Conservation (phyloP, 768 basidiomycete species). For the Podaxis pistillaris region DNA sequence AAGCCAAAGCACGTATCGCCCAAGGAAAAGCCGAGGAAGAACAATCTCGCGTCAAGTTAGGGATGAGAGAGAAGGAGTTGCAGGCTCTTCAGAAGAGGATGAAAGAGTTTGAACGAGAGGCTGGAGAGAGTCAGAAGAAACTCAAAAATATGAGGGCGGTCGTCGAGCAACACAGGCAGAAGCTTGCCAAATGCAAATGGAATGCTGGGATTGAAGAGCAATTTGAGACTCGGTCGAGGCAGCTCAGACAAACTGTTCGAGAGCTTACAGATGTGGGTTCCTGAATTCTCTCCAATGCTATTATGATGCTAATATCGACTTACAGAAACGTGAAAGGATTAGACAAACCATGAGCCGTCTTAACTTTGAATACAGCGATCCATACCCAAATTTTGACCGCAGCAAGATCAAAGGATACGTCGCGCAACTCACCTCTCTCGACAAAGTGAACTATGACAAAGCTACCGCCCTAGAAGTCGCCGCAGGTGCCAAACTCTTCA, state of each 20-base stretch:
- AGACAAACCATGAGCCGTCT: slow-evolving; percentile 66
- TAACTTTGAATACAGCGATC: slow-evolving; percentile 81
- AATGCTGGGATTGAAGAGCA: too few relatives aligned
- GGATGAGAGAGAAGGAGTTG: slow-evolving; percentile 77
- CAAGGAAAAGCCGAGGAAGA: slow-evolving; percentile 84
- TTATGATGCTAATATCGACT: neutral
- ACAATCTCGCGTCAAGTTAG: slow-evolving; percentile 73
- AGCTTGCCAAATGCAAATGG: slow-evolving; percentile 14
- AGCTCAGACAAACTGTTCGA: too few relatives aligned
- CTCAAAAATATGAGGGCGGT: slow-evolving; percentile 57
- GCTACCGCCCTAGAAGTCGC: slow-evolving; percentile 92
- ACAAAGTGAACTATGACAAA: slow-evolving; percentile 66
- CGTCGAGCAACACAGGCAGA: slow-evolving; percentile 53
- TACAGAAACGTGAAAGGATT: slow-evolving; percentile 66
- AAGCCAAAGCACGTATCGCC: slow-evolving; percentile 72
- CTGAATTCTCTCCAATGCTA: slow-evolving; percentile 24
- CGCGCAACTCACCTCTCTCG: slow-evolving; percentile 75
- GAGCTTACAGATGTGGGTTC: too few relatives aligned
- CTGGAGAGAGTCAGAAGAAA: slow-evolving; percentile 68
- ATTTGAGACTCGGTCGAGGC: too few relatives aligned
- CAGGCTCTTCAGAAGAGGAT: slow-evolving; percentile 72
- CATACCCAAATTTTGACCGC: slow-evolving; percentile 79
- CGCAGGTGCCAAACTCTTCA: slow-evolving; percentile 86
- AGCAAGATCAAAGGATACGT: slow-evolving; percentile 88
- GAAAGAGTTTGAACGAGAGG: slow-evolving; percentile 85